Percentiles rank a stretch among this genome's conserved stretches.
Evolutionary conservation across 305 asterid species (phyloP).

Genomic region (Lippia alba): DNA sequence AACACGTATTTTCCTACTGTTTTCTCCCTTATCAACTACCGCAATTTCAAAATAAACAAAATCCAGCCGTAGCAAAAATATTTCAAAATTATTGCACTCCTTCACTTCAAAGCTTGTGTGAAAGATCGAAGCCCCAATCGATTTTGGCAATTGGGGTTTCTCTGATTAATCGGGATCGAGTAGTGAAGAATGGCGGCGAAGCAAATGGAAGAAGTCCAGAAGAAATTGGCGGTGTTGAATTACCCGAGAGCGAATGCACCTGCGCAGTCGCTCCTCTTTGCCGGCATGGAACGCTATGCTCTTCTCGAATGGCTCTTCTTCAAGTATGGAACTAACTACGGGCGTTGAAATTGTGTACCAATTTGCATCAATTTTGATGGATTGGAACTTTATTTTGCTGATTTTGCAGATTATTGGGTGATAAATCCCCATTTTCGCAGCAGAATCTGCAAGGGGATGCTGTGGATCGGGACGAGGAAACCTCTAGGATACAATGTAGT

Average conservation of each 20-base stretch:
- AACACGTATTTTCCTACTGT: slow-evolving; percentile 9
- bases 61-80: slow-evolving; percentile 1
- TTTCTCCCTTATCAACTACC: background rate
- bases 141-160: slow-evolving; percentile 17
- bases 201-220: slow-evolving; percentile 94
- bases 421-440: slow-evolving; percentile 95
- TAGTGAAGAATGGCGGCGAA: slow-evolving; percentile 67
- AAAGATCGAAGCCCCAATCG: background rate
- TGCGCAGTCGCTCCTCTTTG: slow-evolving; percentile 94
- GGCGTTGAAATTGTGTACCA: background rate
- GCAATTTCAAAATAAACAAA: slow-evolving; percentile 14
- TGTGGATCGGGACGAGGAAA: slow-evolving; percentile 93
- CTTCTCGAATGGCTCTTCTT: slow-evolving; percentile 98
- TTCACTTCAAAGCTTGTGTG: background rate
- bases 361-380: background rate
- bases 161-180: slow-evolving; percentile 19
- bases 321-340: slow-evolving; percentile 50
- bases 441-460: slow-evolving; percentile 92
- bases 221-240: slow-evolving; percentile 67
- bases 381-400: background rate
- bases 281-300: slow-evolving; percentile 99
- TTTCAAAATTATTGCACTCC: background rate
- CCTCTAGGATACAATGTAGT: slow-evolving; percentile 93
- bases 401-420: slow-evolving; percentile 80
- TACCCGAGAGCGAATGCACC: slow-evolving; percentile 92